Conservation (phyloP, 768 basidiomycete genomes). For the Lentinula lateritia region DNA sequence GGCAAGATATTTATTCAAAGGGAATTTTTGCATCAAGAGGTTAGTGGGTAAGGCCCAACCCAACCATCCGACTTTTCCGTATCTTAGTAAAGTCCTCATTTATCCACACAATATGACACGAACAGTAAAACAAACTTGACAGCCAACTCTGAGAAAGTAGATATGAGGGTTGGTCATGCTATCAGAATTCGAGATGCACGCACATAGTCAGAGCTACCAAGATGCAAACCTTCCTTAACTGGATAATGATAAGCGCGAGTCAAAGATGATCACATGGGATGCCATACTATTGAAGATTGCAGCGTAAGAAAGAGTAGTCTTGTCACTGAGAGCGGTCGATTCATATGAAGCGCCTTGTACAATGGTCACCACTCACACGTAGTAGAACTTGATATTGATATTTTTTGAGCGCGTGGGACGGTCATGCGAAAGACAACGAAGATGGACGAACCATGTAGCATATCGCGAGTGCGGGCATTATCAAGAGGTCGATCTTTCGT, state of each 20-base stretch:
- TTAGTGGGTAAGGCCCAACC: slow-evolving; percentile 36
- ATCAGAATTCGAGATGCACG: slow-evolving; percentile 9
- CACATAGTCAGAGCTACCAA: slow-evolving; percentile 26
- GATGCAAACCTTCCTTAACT: slow-evolving; percentile 24
- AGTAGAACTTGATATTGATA: slow-evolving; percentile 13
- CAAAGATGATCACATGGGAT: not conserved
- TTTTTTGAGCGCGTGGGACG: not conserved
- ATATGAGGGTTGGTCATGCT: not conserved
- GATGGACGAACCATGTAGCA: slow-evolving; percentile 15
- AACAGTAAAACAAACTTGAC: slow-evolving; percentile 30
- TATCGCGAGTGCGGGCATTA: slow-evolving; percentile 13
- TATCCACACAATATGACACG: not conserved
- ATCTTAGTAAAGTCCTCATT: not conserved
- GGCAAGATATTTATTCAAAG: slow-evolving; percentile 31
- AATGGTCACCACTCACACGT: slow-evolving; percentile 13
- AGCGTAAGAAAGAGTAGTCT: slow-evolving; percentile 21
- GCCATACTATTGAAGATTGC: slow-evolving; percentile 20
- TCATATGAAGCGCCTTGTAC: not conserved
- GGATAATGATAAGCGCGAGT: not conserved
- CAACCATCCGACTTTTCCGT: slow-evolving; percentile 25
- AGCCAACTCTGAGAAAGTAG: slow-evolving; percentile 16
- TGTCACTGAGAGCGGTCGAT: slow-evolving; percentile 11
- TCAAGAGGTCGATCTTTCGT: slow-evolving; percentile 16
- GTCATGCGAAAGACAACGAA: not conserved
- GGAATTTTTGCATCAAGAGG: slow-evolving; percentile 32